These are phyloP conservation scores for Colletotrichum gloeosporioides DNA, from an alignment of 2,329 filamentous ascomycete genomes.

Conservation along the genomic window DNA sequence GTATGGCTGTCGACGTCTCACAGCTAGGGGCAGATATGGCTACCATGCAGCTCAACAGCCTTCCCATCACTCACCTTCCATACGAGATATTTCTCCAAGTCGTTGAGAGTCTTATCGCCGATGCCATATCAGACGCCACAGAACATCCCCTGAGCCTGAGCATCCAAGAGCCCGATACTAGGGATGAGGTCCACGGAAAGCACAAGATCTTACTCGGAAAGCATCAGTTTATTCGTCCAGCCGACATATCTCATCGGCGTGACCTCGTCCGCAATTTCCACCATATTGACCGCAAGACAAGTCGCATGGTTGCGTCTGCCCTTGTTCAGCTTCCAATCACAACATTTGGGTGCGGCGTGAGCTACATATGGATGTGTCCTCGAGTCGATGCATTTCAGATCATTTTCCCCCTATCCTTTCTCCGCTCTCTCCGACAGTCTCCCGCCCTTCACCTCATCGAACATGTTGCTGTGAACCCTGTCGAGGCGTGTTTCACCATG, in stretches of 20 bases:
- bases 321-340: neutral
- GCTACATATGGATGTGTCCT: neutral
- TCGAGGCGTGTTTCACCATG: neutral
- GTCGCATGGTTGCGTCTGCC: neutral
- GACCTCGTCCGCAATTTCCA: neutral
- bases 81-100: neutral
- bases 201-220: neutral
- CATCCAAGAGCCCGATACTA: neutral
- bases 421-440: neutral
- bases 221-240: neutral
- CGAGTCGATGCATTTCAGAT: neutral
- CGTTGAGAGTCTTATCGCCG: neutral
- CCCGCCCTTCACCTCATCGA: neutral
- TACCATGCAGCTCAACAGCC: neutral
- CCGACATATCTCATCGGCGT: neutral
- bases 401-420: neutral
- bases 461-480: neutral
- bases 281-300: neutral
- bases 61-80: neutral
- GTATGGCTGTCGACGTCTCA: neutral
- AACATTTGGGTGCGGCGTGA: neutral
- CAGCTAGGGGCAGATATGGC: neutral
- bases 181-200: neutral
- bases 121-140: neutral
- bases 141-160: neutral